Percentiles rank a stretch among this genome's conserved stretches.
Conservation (phyloP, 2,329 filamentous ascomycete genomes). For the Fusarium buharicum region DNA sequence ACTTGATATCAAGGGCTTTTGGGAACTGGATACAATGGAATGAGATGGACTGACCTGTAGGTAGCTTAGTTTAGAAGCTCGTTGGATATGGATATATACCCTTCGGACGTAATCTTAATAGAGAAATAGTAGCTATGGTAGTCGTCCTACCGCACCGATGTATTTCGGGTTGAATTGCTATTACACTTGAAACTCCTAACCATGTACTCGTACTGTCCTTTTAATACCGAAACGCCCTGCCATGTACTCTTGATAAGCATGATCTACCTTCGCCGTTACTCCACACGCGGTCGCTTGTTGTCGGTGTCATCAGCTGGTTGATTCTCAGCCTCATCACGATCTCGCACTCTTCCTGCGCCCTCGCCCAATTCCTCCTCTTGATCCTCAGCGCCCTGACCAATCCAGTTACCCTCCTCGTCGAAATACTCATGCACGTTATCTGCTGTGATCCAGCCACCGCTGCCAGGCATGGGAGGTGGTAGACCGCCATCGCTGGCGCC, state of each 20-base stretch:
- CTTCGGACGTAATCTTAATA: conserved; percentile 43
- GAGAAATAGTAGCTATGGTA: conserved; percentile 14
- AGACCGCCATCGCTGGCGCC: conserved; percentile 62
- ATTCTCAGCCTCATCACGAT: conserved; percentile 61
- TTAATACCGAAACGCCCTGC: conserved; percentile 39
- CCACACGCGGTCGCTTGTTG: conserved; percentile 60
- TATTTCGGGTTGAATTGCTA: not conserved
- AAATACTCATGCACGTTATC: conserved; percentile 90
- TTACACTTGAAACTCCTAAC: conserved; percentile 11
- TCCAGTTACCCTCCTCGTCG: conserved; percentile 83
- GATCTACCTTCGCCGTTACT: conserved; percentile 46
- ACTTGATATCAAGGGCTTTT: not conserved
- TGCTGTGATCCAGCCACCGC: conserved; percentile 86
- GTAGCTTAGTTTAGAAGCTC: conserved; percentile 29
- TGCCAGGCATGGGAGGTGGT: conserved; percentile 76
- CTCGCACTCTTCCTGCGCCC: conserved; percentile 69
- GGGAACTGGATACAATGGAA: not conserved
- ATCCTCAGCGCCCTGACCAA: conserved; percentile 55
- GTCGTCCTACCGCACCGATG: not conserved
- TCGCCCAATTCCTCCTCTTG: conserved; percentile 66
- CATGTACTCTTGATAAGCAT: conserved; percentile 9
- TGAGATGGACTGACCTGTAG: conserved; percentile 9
- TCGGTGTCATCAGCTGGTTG: conserved; percentile 54
- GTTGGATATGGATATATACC: conserved; percentile 38
- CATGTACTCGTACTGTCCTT: conserved; percentile 12